Percentiles rank a stretch among this genome's conserved stretches.
Conservation (phyloP, 495 filamentous ascomycete genomes). For the Pyrenula aspistea region DNA sequence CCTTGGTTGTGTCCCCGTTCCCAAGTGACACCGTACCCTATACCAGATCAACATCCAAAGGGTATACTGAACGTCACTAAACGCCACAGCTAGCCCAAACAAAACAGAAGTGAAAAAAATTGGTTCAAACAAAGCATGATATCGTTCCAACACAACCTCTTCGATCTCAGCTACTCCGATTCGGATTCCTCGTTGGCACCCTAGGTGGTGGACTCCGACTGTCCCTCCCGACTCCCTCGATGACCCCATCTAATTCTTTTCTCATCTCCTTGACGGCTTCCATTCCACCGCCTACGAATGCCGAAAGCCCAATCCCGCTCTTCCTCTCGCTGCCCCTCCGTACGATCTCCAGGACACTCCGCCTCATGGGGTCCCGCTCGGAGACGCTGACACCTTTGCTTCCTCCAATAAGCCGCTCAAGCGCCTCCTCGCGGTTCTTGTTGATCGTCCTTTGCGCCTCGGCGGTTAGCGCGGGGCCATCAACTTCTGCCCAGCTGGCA, state of each 20-base stretch:
- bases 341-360: neutral
- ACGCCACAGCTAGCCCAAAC: no score
- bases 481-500: neutral
- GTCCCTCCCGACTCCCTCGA: neutral
- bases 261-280: neutral
- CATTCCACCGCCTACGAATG: neutral
- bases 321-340: neutral
- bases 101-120: no score
- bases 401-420: neutral
- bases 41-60: no score
- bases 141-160: no score
- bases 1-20: no score
- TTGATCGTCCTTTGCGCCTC: no score
- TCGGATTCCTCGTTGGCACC: no score
- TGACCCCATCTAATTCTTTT: neutral
- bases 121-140: no score
- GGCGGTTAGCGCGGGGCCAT: neutral
- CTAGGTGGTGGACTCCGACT: no score
- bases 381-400: neutral
- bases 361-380: neutral
- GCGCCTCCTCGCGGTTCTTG: neutral
- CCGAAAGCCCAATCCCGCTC: neutral
- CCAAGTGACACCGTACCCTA: no score
- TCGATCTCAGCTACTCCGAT: no score
- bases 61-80: no score